Evolutionary conservation across 2,329 filamentous ascomycete species (phyloP).

Genomic region (Magnaporthiopsis incrustans): DNA sequence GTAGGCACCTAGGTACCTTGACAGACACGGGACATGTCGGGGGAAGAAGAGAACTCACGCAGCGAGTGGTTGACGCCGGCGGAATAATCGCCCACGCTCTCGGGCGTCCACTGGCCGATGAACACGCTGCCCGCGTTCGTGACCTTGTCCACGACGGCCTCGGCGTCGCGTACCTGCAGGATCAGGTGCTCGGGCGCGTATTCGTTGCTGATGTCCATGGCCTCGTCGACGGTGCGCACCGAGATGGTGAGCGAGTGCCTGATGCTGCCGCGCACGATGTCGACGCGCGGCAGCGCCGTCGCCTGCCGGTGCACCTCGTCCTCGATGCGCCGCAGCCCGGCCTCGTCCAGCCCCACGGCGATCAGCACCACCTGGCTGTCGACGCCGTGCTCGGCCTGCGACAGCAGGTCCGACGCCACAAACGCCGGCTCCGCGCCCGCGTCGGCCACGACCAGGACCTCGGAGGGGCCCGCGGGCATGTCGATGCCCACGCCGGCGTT

Average conservation of each 20-base stretch:
- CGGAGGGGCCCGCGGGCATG: constrained; percentile 95
- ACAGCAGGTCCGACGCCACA: constrained; percentile 88
- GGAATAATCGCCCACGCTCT: constrained; percentile 96
- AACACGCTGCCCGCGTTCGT: constrained; percentile 96
- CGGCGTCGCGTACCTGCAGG: constrained; percentile 73
- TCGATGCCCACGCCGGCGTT: constrained; percentile 93
- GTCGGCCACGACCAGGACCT: constrained; percentile 94
- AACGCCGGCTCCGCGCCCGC: constrained; percentile 83
- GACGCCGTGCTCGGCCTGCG: constrained; percentile 89
- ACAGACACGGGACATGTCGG: too few species aligned
- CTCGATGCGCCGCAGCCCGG: constrained; percentile 74
- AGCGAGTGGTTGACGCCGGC: constrained; percentile 96
- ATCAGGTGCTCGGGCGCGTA: constrained; percentile 98
- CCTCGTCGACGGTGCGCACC: constrained; percentile 62
- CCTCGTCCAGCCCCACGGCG: constrained; percentile 68
- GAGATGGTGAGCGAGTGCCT: constrained; percentile 74
- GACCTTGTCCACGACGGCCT: constrained; percentile 66
- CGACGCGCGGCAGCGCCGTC: constrained; percentile 75
- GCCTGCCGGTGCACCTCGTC: constrained; percentile 86
- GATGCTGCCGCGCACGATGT: constrained; percentile 87
- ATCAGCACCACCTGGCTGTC: constrained; percentile 94
- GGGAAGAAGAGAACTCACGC: constrained; percentile 53
- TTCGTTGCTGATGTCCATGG: constrained; percentile 77
- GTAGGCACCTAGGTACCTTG: too few species aligned
- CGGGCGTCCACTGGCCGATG: constrained; percentile 91